Base-by-base conservation (phyloP, 1,284 basidiomycete genomes). In the Ustilago xerochloae region DNA sequence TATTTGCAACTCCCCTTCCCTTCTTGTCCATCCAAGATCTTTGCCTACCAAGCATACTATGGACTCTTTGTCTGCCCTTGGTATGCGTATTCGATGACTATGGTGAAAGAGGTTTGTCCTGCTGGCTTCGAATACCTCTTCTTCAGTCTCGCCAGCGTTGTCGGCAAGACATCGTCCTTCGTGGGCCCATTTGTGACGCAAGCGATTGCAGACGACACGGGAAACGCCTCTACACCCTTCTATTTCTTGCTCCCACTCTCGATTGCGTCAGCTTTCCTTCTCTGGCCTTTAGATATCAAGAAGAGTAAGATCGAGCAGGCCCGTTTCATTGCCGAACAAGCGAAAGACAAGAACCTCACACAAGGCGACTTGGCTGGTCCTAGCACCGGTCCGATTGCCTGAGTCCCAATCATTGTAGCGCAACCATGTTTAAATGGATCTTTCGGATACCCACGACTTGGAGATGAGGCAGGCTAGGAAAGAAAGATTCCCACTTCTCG, bases 71-170 rank as follows among this genome's bases (percentile, higher is more conserved):
- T 93, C 84, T 92, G 92, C 8, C 92, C 93, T 0, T 94, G 93
- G 86, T 94, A 92, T 80, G 91, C 92, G 0, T 92, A 91, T 80
- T 88, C 91, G 18, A 91, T 93, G 85, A 92, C 92, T 0, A 91
- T 92, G 91, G 92, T 93, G 60, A 91, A 90, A 78, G 91, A 93
- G 77, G 91, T 93, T 8, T 90, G 90, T 15, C 92, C 92, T 12
- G 85, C 89, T 28, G 72, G 80, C 20, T 81, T 75, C 64, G 80
- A 84, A 47, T 91, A 91, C 83, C 86, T 91, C 20, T 92, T 92
- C 85, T 92, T 92, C 81, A 89, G 90, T 15, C 83, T 92, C n/a
- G 91, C 91, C 79, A 91, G 90, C 13, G 89, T 91, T 64, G 89
- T 54, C 47, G 56, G 81, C 3, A 92, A 75, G 45, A 67, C 69